Conservation (phyloP, 805 yeast species). For the Ogataea nitratoaversa region DNA sequence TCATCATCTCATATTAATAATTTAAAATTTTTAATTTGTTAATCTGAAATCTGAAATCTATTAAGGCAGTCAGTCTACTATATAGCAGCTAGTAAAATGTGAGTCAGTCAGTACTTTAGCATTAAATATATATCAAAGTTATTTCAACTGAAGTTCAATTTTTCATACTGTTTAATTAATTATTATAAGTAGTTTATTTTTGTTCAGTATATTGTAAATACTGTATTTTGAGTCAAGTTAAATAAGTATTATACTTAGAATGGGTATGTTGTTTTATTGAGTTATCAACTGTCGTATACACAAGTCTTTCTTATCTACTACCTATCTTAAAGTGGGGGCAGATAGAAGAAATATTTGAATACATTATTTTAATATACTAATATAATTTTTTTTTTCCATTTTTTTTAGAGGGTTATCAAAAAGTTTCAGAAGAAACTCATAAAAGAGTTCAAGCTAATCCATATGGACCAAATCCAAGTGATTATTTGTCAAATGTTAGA, state of each 20-base stretch:
- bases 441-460: constrained; percentile 54
- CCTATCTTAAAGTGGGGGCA: too few species aligned
- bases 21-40: constrained; percentile 10
- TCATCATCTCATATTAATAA: constrained; percentile 3
- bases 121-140: not conserved
- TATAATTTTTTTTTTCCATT: not conserved
- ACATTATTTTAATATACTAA: not conserved
- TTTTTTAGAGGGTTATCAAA: constrained; percentile 33
- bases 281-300: too few species aligned
- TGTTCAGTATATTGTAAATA: too few species aligned
- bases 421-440: constrained; percentile 43
- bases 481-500: constrained; percentile 83
- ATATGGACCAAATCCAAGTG: constrained; percentile 94
- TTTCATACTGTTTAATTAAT: too few species aligned
- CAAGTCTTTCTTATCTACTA: not conserved
- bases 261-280: too few species aligned
- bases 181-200: too few species aligned
- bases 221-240: too few species aligned
- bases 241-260: too few species aligned
- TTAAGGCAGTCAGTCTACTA: not conserved
- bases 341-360: too few species aligned
- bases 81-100: not conserved
- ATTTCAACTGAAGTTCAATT: too few species aligned
- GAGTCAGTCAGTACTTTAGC: not conserved
- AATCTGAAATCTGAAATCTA: not conserved